phyloP scores from a whole-genome alignment of 2,329 filamentous ascomycete genomes.

The Penicillium fuscoglaucum region DNA sequence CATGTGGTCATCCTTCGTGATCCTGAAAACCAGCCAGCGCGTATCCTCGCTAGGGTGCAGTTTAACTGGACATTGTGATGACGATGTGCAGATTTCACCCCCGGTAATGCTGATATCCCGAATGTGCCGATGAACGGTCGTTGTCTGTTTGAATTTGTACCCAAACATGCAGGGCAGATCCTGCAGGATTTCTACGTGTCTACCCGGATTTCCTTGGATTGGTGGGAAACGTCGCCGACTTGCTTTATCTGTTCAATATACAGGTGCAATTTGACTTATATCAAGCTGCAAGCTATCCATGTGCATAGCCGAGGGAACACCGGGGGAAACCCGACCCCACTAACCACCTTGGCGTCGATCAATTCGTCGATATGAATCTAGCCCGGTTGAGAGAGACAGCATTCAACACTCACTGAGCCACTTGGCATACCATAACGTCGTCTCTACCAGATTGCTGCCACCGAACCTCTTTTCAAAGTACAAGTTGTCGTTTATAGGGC shows the following conservation, averaged over 20 bases:
- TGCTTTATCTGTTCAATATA: neutral
- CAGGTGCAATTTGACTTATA: neutral
- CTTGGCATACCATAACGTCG: slow-evolving; percentile 48
- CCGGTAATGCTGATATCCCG: neutral
- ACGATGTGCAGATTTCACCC: neutral
- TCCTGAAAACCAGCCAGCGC: neutral
- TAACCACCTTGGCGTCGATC: slow-evolving; percentile 56
- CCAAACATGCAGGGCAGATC: neutral
- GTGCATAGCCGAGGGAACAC: slow-evolving; percentile 32
- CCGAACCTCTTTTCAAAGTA: slow-evolving; percentile 46
- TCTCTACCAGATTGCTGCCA: slow-evolving; percentile 48
- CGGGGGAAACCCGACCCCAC: slow-evolving; percentile 54
- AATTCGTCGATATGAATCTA: slow-evolving; percentile 60
- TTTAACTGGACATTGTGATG: neutral
- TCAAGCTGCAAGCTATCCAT: slow-evolving; percentile 14
- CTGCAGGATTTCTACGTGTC: neutral
- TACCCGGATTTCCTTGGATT: neutral
- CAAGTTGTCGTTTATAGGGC: slow-evolving; percentile 48
- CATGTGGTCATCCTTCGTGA: neutral
- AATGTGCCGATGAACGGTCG: neutral
- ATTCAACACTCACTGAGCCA: slow-evolving; percentile 45
- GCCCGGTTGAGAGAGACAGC: slow-evolving; percentile 53
- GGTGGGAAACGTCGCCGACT: neutral
- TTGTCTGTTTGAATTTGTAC: neutral
- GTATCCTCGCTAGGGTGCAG: neutral